Conservation (phyloP, 164 flowering plant species). For the Annona cherimola region DNA sequence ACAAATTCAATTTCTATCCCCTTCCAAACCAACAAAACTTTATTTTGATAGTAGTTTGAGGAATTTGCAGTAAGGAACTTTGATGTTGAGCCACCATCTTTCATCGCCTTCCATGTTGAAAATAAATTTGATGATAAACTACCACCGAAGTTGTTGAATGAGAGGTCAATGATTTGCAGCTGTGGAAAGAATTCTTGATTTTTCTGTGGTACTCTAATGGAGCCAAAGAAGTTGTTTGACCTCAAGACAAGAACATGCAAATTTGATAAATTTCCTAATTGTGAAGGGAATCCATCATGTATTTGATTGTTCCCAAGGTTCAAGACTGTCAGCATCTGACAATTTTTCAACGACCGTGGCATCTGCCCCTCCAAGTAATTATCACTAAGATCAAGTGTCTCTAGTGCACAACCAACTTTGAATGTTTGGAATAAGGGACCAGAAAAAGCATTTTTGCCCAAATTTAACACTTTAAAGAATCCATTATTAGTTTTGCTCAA, state of each 20-base stretch:
- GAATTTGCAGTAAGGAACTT: background rate
- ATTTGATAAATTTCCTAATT: background rate
- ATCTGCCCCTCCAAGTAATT: background rate
- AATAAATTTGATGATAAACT: background rate
- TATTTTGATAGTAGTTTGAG: background rate
- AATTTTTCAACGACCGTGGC: background rate
- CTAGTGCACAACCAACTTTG: background rate
- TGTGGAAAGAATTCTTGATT: background rate
- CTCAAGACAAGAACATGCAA: background rate
- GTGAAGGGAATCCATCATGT: constrained; percentile 1
- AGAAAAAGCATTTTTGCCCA: background rate
- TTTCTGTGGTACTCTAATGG: background rate
- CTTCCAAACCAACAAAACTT: background rate
- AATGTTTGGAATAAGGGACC: background rate
- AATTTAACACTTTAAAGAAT: background rate
- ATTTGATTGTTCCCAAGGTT: constrained; percentile 4
- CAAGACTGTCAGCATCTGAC: background rate
- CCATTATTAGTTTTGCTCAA: background rate
- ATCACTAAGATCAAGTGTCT: background rate
- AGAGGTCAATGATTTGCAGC: background rate
- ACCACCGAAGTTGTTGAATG: background rate
- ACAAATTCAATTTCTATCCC: background rate
- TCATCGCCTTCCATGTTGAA: background rate
- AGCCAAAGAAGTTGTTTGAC: background rate
- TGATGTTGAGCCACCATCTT: background rate